Base-by-base conservation (phyloP, 345 rosid genomes). In the Dipteronia sinensis region DNA sequence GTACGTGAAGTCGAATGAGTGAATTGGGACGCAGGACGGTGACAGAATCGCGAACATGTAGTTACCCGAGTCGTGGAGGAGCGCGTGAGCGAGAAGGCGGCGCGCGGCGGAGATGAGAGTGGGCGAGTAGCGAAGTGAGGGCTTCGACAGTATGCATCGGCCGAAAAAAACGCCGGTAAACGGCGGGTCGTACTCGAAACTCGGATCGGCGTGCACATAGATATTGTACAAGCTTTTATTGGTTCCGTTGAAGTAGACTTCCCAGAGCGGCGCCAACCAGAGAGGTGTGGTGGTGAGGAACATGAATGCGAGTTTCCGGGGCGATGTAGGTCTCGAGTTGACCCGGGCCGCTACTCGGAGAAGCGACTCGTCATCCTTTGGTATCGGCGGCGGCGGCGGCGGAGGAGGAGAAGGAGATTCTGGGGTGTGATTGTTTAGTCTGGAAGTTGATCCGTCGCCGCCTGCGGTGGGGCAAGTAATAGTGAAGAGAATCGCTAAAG, bases 171-270 rank as follows among this genome's bases (percentile, higher is more conserved):
- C 89, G 51, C 93, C 96, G 0, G 87, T 2, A 67, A 94, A 90
- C 2, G 83, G 80, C 13, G 87, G 84, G 58, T 83, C 72, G 82
- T 90, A 87, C 10, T 13, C 20, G 22, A 76, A 76, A 71, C 25
- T 85, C 38, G 97, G 96, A 76, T 94, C 92, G 3, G 91, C 94
- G 74, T 94, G 97, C 53, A 91, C 64, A 67, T 92, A 94, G 49
- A 94, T 72, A 80, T 94, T 92, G 78, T 83, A 92, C 25, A 87
- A 89, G 3, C 25, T 69, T 3, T 47, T 58, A 0, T 83, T 75
- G 27, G 82, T 81, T 65, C 77, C 73, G 70, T 81, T 80, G 77
- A 94, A 94, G 81, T 71, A 94, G 25, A 78, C 76, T 22, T 93
- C 92, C 97, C 97, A 93, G 0, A 93, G 72, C 4, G 91, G 87